A percentile compares a stretch with the other conserved stretches of the same genome.
Evolutionary conservation across 768 basidiomycete genomes (phyloP).

Genomic region (Leccinellum luteum): DNA sequence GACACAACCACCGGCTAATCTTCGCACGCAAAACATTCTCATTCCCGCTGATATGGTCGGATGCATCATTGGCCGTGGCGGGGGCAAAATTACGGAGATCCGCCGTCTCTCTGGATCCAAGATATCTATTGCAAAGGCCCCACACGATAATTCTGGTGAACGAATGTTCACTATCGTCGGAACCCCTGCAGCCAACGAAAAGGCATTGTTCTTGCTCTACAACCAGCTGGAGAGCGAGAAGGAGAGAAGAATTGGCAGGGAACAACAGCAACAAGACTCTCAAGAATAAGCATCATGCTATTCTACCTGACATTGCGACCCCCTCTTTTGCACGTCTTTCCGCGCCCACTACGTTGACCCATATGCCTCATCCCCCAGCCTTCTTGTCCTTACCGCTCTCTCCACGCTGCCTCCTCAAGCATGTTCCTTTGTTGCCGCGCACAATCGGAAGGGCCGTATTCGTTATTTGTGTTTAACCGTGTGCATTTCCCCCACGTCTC

Average conservation of each 20-base stretch:
- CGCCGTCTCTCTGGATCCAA: constrained; percentile 96
- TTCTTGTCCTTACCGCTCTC: constrained; percentile 29
- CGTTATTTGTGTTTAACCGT: constrained; percentile 23
- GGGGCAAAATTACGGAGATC: constrained; percentile 99
- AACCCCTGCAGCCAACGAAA: constrained; percentile 94
- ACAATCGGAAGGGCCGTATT: constrained; percentile 18
- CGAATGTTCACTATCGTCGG: constrained; percentile 99
- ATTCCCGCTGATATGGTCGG: constrained; percentile 99
- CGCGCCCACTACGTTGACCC: constrained; percentile 8
- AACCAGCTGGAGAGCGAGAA: constrained; percentile 97
- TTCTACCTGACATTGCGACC: not conserved
- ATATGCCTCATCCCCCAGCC: constrained; percentile 25
- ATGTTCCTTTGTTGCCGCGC: constrained; percentile 10
- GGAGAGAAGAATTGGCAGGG: constrained; percentile 85
- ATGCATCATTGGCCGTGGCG: constrained; percentile 93
- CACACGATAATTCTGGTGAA: constrained; percentile 99
- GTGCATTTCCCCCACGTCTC: constrained; percentile 20
- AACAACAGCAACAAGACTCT: constrained; percentile 76
- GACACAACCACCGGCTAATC: constrained; percentile 65
- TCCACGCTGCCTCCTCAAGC: constrained; percentile 8
- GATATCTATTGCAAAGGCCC: constrained; percentile 97
- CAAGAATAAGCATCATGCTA: constrained; percentile 35
- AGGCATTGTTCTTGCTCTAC: constrained; percentile 95
- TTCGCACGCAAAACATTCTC: constrained; percentile 98
- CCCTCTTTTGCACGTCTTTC: constrained; percentile 12